Evolutionary conservation across 108 stramenopile species (phyloP).

Genomic region (Nannochloropsis oceanica): DNA sequence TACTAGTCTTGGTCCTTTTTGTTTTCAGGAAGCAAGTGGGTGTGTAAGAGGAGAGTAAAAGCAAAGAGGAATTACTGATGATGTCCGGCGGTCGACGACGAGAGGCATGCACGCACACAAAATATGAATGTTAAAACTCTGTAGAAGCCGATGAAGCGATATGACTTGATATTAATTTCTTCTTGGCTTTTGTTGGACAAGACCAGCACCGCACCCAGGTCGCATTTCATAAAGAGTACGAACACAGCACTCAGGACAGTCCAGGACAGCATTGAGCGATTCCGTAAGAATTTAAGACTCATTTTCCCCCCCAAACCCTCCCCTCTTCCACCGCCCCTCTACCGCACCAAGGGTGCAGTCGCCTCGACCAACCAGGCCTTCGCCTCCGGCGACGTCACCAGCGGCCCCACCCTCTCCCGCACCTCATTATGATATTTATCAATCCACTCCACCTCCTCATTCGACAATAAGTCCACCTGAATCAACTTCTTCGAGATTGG

Average conservation of each 20-base stretch:
- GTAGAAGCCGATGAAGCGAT: no score
- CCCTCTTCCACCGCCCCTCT: background rate
- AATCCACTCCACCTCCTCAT: background rate
- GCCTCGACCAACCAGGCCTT: background rate
- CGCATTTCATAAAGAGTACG: no score
- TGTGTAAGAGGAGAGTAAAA: background rate
- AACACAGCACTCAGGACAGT: no score
- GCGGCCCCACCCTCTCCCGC: background rate
- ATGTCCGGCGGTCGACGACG: no score
- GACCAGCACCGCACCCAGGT: no score
- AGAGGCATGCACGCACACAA: no score
- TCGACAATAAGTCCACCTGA: background rate
- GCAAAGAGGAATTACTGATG: background rate
- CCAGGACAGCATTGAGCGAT: no score
- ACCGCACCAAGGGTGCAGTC: background rate
- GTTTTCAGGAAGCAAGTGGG: background rate
- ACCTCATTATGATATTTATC: background rate
- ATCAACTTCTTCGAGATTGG: background rate
- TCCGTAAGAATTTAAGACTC: no score
- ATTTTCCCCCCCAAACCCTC: no score
- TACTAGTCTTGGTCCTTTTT: constrained; percentile 2
- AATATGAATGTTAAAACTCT: no score
- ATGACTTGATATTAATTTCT: no score
- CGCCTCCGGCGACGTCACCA: background rate
- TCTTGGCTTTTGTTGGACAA: no score